Conservation (phyloP, 345 rosid species). For the Eucalyptus tenuipes region DNA sequence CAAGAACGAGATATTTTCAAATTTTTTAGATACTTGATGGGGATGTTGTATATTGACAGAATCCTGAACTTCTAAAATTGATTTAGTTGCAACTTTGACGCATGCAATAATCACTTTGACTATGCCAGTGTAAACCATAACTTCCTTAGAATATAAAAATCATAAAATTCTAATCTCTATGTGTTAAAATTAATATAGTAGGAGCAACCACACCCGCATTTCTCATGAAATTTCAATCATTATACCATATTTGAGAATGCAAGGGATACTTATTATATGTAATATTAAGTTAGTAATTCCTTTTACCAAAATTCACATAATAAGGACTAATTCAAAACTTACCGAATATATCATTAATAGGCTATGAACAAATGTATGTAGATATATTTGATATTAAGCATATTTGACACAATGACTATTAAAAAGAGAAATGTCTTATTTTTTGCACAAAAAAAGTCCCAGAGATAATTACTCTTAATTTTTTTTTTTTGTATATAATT, state of each 20-base stretch:
- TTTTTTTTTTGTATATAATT: background rate
- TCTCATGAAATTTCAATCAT: background rate
- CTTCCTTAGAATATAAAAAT: background rate
- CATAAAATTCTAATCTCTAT: background rate
- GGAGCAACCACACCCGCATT: background rate
- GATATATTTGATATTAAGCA: background rate
- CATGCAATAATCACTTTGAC: background rate
- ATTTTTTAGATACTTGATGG: background rate
- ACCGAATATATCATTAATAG: too few relatives aligned
- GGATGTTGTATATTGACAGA: fast-evolving
- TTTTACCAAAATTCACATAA: too few relatives aligned
- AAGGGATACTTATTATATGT: background rate
- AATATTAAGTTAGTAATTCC: too few relatives aligned
- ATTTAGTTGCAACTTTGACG: background rate
- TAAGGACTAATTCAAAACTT: too few relatives aligned
- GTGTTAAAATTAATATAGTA: background rate
- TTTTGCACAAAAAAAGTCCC: too few relatives aligned
- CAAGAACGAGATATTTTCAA: background rate
- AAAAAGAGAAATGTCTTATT: background rate
- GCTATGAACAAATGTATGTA: too few relatives aligned
- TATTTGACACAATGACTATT: background rate
- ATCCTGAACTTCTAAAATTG: too few relatives aligned
- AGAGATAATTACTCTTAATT: background rate
- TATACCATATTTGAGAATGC: background rate
- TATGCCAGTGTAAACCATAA: background rate